A percentile compares a stretch with the other conserved stretches of the same genome.
phyloP scores from a whole-genome alignment of 148 eudicot genomes.

The Chenopodium quinoa region DNA sequence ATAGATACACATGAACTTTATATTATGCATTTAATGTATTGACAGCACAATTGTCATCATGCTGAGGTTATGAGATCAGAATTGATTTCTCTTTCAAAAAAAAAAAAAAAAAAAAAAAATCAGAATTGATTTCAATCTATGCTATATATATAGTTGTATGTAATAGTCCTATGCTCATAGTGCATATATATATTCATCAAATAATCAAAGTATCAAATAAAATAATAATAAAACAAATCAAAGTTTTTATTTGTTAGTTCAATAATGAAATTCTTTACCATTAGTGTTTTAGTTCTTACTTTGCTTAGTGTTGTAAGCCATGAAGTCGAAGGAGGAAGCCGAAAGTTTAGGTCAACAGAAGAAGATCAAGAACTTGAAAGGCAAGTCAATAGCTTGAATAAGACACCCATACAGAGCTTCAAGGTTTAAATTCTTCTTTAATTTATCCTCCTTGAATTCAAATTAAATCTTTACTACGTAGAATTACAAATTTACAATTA shows the following conservation, averaged over 20 bases:
- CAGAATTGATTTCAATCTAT: too few species aligned
- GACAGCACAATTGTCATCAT: not conserved
- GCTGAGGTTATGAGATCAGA: too few species aligned
- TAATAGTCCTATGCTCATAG: too few species aligned
- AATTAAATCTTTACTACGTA: too few species aligned
- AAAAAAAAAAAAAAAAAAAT: too few species aligned
- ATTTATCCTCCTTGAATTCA: too few species aligned
- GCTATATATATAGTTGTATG: too few species aligned
- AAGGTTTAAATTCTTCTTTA: not conserved
- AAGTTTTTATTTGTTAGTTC: too few species aligned
- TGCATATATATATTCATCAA: not conserved
- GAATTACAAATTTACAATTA: too few species aligned
- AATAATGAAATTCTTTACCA: not conserved
- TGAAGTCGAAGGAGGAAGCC: conserved; percentile 8
- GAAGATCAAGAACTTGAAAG: not conserved
- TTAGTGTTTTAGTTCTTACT: not conserved
- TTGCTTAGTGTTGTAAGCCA: not conserved
- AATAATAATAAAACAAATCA: not conserved
- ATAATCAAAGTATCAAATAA: too few species aligned
- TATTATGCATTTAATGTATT: not conserved
- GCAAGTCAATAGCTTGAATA: conserved; percentile 19
- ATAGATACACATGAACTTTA: too few species aligned
- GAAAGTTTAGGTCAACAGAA: not conserved
- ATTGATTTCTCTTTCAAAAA: too few species aligned
- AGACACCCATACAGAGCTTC: conserved; percentile 24